Evolutionary conservation across 345 rosid genomes (phyloP), one percentile per base, ranked within the genome.

Genomic region (Salix purpurea): DNA sequence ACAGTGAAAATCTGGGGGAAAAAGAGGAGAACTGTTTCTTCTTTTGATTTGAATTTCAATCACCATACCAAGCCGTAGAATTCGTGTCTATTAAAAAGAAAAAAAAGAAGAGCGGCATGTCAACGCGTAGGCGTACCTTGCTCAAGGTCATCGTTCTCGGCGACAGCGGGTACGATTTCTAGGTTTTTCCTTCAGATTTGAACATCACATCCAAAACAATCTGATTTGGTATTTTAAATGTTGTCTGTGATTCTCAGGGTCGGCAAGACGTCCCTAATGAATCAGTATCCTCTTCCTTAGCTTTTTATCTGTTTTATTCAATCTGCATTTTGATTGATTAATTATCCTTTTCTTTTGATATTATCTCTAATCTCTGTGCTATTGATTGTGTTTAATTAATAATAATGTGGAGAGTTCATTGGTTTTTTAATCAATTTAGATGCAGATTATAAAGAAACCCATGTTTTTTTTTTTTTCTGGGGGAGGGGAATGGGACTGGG

Each of bases 61-160:
- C 62, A 8, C 62, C 28, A 4, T n/a, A n/a, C 62, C 11, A 58
- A 34, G 62, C 62, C 11, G 62, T 58, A 58, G 23, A 58, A 56
- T n/a, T n/a, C 28, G 62, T 58, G 62, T 15, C 14, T 5, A 13
- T 46, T 32, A 42, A 40, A 26, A 21, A 67, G 44, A 34, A 18
- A 1, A 1, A 40, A n/a, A 23, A 44, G 37, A 30, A 15, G 32
- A 54, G 28, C 81, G 81, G 85, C 85, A 92, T 95, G 99, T 87
- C 93, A 73, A 76, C 81, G 76, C 92, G 98, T 46, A 85, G 98
- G 78, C 96, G 99, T 76, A 93, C 98, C 68, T 86, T 95, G 94
- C 96, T 95, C 81, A 95, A 95, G 87, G 97, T 95, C 88, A 95
- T 95, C 81, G 98, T 93, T 73, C 99, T 95, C 79, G 99, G 99